A percentile compares a stretch with the other conserved stretches of the same genome.
Conservation (phyloP, 2,329 filamentous ascomycete genomes). For the Fusarium torulosum region DNA sequence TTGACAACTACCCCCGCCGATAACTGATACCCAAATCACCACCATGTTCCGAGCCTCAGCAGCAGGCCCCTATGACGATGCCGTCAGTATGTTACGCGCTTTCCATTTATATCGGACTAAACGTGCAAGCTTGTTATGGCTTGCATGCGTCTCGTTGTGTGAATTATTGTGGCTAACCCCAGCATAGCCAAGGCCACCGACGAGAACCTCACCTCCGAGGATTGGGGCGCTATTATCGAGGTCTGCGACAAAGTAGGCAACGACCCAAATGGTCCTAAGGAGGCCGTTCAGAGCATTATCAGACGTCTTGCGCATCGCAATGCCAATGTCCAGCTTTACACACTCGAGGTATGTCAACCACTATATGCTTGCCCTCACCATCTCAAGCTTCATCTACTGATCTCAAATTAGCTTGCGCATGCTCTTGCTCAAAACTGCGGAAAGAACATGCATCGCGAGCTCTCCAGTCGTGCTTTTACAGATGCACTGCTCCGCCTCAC, state of each 20-base stretch:
- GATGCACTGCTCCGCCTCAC: constrained; percentile 92
- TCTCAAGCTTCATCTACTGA: constrained; percentile 18
- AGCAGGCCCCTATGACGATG: constrained; percentile 69
- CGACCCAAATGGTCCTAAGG: constrained; percentile 75
- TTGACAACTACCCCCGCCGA: constrained; percentile 19
- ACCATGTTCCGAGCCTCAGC: constrained; percentile 71
- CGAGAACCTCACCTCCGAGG: constrained; percentile 92
- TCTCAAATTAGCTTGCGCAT: constrained; percentile 77
- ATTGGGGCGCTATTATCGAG: constrained; percentile 75
- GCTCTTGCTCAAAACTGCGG: constrained; percentile 94
- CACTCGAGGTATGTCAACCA: constrained; percentile 75
- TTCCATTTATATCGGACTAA: neutral
- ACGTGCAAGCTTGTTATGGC: neutral
- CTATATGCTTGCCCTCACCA: neutral
- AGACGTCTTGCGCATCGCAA: constrained; percentile 93
- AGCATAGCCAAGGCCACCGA: constrained; percentile 82
- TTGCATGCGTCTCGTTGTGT: neutral
- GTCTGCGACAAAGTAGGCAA: constrained; percentile 70
- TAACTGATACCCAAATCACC: constrained; percentile 33
- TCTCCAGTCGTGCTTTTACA: constrained; percentile 92
- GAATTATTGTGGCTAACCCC: constrained; percentile 32
- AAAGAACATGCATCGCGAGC: constrained; percentile 85
- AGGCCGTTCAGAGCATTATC: constrained; percentile 90
- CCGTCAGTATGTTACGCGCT: constrained; percentile 63
- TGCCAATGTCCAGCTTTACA: constrained; percentile 96